These are phyloP conservation scores for Oemleria cerasiformis DNA, from an alignment of 306 rosid genomes.

Conservation along the genomic window DNA sequence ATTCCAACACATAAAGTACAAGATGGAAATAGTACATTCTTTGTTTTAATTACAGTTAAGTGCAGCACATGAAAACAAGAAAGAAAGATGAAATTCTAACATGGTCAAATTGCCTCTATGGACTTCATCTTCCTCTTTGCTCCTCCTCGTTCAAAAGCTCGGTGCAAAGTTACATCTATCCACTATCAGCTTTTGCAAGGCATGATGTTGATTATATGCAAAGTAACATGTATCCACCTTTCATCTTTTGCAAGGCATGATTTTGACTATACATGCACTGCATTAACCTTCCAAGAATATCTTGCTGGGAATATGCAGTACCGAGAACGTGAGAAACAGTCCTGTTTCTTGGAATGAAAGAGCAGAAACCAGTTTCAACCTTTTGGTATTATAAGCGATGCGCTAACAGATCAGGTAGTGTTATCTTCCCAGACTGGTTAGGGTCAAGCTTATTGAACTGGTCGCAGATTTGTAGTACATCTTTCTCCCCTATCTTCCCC, in stretches of 20 bases:
- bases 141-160: too few species aligned
- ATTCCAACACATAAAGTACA: too few species aligned
- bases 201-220: neutral
- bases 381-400: slow-evolving; percentile 2
- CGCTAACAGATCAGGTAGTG: slow-evolving; percentile 58
- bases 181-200: too few species aligned
- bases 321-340: neutral
- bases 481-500: slow-evolving; percentile 75
- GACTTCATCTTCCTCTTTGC: too few species aligned
- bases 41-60: too few species aligned
- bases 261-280: neutral
- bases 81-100: neutral
- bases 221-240: neutral
- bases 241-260: slow-evolving; percentile 1
- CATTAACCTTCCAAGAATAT: slow-evolving; percentile 1
- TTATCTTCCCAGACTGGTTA: slow-evolving; percentile 73
- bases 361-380: neutral
- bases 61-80: too few species aligned
- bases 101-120: neutral
- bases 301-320: neutral
- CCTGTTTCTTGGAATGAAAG: neutral
- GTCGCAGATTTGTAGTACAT: slow-evolving; percentile 55
- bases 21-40: too few species aligned
- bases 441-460: slow-evolving; percentile 69
- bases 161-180: neutral